Evolutionary conservation across 2,329 filamentous ascomycete genomes (phyloP), one percentile per base, ranked within the genome.

Genomic region (Pseudogymnoascus verrucosus): DNA sequence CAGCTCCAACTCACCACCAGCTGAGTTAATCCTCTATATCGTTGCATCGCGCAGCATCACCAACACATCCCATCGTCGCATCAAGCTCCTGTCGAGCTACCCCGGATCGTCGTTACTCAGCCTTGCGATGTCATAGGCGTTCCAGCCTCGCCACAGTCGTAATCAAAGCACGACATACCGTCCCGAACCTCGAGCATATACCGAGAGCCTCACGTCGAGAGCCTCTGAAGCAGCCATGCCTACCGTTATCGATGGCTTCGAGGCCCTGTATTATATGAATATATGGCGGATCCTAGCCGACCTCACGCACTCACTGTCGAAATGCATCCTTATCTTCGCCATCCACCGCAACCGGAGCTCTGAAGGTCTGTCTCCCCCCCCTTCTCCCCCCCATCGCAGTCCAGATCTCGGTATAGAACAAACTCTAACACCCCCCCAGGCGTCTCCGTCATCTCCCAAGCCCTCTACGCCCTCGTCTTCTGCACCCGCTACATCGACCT

Each of bases 401-500:
- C 2, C 61, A 36, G 62, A 60, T n/a, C 47, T 57, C 51, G 3
- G 21, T 63, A 69, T 65, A 71, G 26, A 68, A 26, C 11, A 28
- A 23, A 12, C 4, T 54, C 28, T 64, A 40, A 60, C 31, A 14
- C 1, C 10, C 4, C 2, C 4, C 31, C 68, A 90, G 89, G 93
- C 65, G 89, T 97, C 66, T 96, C 92, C 23, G 86, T 96, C 73
- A 90, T 98, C 71, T 96, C 90, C 1, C 93, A 98, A 76, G 82
- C 87, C 63, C 86, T 97, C 68, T 98, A 98, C 78, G 86, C 88
- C 63, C 75, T 89, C 67, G 93, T 98, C 64, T 98, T 97, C 78
- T 80, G 87, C 71, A 88, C 91, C 4, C 86, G 93, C 65, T 98
- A 98, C 77, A 84, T 93, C 67, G 90, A 97, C 74, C 79, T 97